Evolutionary conservation across 306 rosid genomes (phyloP), one percentile per base, ranked within the genome.

Genomic region (Neltuma alba): DNA sequence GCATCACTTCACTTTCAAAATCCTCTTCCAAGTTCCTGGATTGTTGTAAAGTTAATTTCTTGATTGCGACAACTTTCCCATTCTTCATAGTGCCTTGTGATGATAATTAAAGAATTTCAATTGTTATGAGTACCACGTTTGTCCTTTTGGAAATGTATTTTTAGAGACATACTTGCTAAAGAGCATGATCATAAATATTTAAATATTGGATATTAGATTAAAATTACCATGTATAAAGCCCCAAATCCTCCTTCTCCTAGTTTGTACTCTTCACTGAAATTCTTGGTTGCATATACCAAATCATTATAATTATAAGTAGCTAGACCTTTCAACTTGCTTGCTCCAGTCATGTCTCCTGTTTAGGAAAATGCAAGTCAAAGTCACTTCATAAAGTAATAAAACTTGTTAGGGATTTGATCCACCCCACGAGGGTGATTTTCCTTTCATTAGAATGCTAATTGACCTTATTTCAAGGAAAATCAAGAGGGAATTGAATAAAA

Each of bases 191-290:
- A 47, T n/a, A n/a, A n/a, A 15, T 15, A 47, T 47, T 15, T 4
- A 47, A 47, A 16, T 47, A 16, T 47, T 47, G 60, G 42, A 41
- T 41, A 25, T 27, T 31, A 42, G 8, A 33, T 7, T 45, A 47
- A 15, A 11, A 9, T 10, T 45, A 86, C 89, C 89, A 77, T 86
- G 73, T 73, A 86, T 27, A 86, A 84, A 5, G 71, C 84, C 11
- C 86, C 86, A 31, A 85, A 85, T n/a, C 88, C 88, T 44, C 86
- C 89, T 65, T 82, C 86, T 23, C 89, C 89, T 6, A 86, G 84
- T 50, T 86, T 86, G 18, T 79, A 79, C 48, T 72, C 77, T 31
- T 47, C 82, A 30, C 78, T 76, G n/a, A 82, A 86, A 8, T 82
- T 79, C 12, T 60, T 74, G 10, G 89, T 82, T 48, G 89, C 89